phyloP scores from a whole-genome alignment of 768 basidiomycete species.

The Pleurotus tuber-regium region DNA sequence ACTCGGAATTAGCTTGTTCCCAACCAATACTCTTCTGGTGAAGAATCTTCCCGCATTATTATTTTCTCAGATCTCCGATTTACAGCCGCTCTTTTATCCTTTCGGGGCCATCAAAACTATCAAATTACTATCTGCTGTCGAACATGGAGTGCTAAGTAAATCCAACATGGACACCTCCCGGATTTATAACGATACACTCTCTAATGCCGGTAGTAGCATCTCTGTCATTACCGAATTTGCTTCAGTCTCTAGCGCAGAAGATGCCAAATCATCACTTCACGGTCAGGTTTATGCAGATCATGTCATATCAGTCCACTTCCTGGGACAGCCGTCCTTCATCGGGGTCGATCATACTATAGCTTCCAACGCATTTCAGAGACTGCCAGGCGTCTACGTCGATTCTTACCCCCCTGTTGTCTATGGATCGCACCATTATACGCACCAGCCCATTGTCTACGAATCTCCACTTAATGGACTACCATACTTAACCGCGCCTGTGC shows the following conservation, averaged over 20 bases:
- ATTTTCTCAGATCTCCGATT: conserved; percentile 64
- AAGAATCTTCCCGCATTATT: conserved; percentile 63
- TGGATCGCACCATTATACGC: conserved; percentile 2
- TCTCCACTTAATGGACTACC: neutral
- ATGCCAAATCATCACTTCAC: conserved; percentile 61
- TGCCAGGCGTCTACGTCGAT: conserved; percentile 3
- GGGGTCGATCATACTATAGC: neutral
- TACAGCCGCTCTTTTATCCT: conserved; percentile 72
- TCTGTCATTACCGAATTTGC: conserved; percentile 67
- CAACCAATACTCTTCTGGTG: conserved; percentile 57
- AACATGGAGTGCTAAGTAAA: neutral
- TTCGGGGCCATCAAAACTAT: conserved; percentile 69
- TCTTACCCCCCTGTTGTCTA: neutral
- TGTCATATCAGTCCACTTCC: conserved; percentile 2
- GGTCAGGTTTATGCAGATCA: conserved; percentile 58
- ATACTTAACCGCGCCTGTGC: neutral
- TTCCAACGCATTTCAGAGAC: neutral
- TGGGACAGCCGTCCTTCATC: neutral
- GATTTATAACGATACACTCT: conserved; percentile 36
- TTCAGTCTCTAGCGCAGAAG: conserved; percentile 50
- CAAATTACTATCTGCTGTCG: conserved; percentile 22
- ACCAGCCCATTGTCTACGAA: neutral
- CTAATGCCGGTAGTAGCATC: conserved; percentile 33
- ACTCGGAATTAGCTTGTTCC: conserved; percentile 30
- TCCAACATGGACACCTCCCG: neutral